A percentile compares a stretch with the other conserved stretches of the same genome.
Conservation (phyloP, 2,329 filamentous ascomycete species). For the Colletotrichum acutatum region DNA sequence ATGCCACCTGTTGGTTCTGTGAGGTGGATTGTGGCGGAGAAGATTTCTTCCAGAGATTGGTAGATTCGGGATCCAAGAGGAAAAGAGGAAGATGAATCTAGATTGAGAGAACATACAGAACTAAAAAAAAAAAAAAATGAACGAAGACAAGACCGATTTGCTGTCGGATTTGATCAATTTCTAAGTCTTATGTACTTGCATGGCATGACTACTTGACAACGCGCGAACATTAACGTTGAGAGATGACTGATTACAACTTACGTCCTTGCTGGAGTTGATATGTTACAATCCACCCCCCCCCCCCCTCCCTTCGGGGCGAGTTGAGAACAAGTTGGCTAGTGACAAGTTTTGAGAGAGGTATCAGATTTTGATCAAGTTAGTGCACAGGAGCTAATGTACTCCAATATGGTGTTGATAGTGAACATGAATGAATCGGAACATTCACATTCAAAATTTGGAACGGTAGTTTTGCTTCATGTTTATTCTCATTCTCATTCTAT, state of each 20-base stretch:
- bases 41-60: slow-evolving; percentile 21
- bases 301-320: too few species aligned
- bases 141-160: neutral
- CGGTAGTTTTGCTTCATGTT: neutral
- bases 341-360: too few species aligned
- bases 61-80: neutral
- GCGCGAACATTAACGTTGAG: too few species aligned
- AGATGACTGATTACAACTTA: too few species aligned
- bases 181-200: too few species aligned
- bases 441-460: neutral
- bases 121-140: neutral
- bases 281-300: too few species aligned
- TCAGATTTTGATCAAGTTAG: too few species aligned
- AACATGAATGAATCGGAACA: neutral
- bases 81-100: neutral
- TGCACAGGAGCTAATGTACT: too few species aligned
- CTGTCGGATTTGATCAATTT: neutral
- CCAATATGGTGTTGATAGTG: too few species aligned
- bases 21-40: slow-evolving; percentile 58
- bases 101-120: neutral
- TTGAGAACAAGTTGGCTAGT: too few species aligned
- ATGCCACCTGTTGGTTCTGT: slow-evolving; percentile 63
- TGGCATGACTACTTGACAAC: too few species aligned
- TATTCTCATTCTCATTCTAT: slow-evolving; percentile 25
- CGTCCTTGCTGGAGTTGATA: too few species aligned